Percentiles rank a stretch among this genome's conserved stretches.
Conservation (phyloP, 1,284 basidiomycete species). For the Wallemia hederae region DNA sequence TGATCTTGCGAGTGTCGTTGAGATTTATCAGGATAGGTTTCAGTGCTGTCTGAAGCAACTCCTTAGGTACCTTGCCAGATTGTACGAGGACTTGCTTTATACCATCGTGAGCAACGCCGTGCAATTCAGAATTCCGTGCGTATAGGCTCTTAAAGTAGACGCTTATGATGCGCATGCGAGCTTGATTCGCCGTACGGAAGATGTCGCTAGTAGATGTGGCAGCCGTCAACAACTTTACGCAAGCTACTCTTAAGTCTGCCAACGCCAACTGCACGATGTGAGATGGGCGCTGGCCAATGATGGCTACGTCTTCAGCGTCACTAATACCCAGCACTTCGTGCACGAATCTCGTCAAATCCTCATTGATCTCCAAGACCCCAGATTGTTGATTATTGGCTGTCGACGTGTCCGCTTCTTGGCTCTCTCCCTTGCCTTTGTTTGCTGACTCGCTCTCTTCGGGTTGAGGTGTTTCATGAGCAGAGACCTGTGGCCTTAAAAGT, state of each 20-base stretch:
- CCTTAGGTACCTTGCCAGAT: constrained; percentile 78
- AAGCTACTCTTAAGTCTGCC: constrained; percentile 74
- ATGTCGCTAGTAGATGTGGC: constrained; percentile 87
- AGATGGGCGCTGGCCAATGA: constrained; percentile 41
- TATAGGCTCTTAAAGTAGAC: constrained; percentile 99
- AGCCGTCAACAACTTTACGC: constrained; percentile 71
- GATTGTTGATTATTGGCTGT: constrained; percentile 29
- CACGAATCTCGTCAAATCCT: constrained; percentile 68
- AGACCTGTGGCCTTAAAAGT: neutral
- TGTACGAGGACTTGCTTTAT: constrained; percentile 65
- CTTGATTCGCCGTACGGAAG: constrained; percentile 43
- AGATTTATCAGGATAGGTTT: constrained; percentile 94
- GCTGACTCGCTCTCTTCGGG: neutral
- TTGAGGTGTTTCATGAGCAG: neutral
- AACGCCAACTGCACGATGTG: constrained; percentile 61
- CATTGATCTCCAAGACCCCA: constrained; percentile 61
- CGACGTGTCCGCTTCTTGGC: neutral
- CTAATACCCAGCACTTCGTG: constrained; percentile 85
- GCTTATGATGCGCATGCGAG: constrained; percentile 46
- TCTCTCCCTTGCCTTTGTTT: neutral
- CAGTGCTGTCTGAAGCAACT: constrained; percentile 75
- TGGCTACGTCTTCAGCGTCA: constrained; percentile 67
- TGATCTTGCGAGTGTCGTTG: constrained; percentile 78
- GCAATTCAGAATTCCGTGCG: constrained; percentile 71
- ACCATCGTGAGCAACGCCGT: constrained; percentile 82